Evolutionary conservation across 2,329 filamentous ascomycete species (phyloP), one percentile per base, ranked within the genome.

Genomic region (Polychaeton citri): DNA sequence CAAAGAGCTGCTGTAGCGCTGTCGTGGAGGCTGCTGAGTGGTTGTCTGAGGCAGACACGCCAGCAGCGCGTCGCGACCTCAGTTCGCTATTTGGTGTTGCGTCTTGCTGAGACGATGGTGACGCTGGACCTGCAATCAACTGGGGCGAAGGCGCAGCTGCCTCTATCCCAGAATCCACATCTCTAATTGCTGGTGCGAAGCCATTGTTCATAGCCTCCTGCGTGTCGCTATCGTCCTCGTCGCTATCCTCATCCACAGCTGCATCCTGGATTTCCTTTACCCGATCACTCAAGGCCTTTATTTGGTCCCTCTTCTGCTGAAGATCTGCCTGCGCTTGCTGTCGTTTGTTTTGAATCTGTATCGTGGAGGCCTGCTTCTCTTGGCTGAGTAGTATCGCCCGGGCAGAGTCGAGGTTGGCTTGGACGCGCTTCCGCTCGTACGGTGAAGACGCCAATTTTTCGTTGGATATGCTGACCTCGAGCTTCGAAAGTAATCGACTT

Each of bases 391-490:
- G 72, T 19, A 82, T 68, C 0, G 68, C 69, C 28, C 76, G 74
- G 15, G 82, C 81, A 53, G 81, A 74, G 45, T 81, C 72, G 41
- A 88, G 64, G 49, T 85, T 87, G 44, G 68, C 66, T 45, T 61
- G 61, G 19, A 69, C 65, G 49, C 71, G 74, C 43, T 69, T 67
- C 40, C 81, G 69, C 60, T 84, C 80, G 50, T 75, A 79, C 49
- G 72, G 74, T 45, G 72, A 81, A 10, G 24, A 28, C 12, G 5
- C 15, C 24, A 28, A 15, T 15, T 10, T 28, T 15, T 28, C 4
- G 12, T 28, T 15, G 12, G 24, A 28, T 28, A 28, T 15, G 5
- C 12, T 12, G 15, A 15, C 4, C 15, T 28, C 24, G 12, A 28
- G 24, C 24, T 28, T 28, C 12, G 24, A 10, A 15, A 28, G 12